Evolutionary conservation across 139 green algal genomes (phyloP).

Genomic region (Closterium sp.): DNA sequence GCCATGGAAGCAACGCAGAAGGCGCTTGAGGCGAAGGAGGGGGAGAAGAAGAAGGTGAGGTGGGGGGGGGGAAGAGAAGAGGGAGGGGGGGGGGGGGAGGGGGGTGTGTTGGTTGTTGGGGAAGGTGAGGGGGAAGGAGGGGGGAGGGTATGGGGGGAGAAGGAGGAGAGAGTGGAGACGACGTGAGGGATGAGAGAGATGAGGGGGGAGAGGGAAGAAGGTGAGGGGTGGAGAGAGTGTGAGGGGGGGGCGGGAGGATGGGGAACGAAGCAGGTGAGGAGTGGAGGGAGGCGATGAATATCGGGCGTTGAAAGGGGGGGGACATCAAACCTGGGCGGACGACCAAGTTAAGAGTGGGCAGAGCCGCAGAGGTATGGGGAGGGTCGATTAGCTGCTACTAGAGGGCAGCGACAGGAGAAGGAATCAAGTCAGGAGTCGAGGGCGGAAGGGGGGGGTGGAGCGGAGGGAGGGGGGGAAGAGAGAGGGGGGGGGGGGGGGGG

Average conservation of each 20-base stretch:
- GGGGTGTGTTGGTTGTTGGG: neutral
- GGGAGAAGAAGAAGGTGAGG: neutral
- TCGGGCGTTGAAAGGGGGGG: too few species aligned
- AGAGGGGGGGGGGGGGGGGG: slow-evolving; percentile 2
- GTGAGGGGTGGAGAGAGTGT: neutral
- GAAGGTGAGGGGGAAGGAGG: too few species aligned
- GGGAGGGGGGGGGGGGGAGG: neutral
- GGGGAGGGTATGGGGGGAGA: neutral
- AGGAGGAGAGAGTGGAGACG: neutral
- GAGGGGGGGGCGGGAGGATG: neutral
- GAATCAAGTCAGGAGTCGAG: neutral
- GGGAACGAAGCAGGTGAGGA: neutral
- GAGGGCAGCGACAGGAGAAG: neutral
- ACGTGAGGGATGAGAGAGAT: neutral
- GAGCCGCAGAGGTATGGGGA: too few species aligned
- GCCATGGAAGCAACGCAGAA: slow-evolving; percentile 5
- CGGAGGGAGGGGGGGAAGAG: neutral
- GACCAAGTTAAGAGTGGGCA: too few species aligned
- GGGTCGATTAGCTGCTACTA: too few species aligned
- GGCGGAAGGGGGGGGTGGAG: neutral
- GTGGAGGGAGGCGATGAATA: neutral
- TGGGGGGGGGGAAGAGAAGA: neutral
- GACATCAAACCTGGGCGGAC: too few species aligned
- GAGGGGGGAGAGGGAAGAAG: too few species aligned
- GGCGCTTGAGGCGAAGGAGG: neutral